phyloP scores from a whole-genome alignment of 768 basidiomycete species.

The Russula emetica region DNA sequence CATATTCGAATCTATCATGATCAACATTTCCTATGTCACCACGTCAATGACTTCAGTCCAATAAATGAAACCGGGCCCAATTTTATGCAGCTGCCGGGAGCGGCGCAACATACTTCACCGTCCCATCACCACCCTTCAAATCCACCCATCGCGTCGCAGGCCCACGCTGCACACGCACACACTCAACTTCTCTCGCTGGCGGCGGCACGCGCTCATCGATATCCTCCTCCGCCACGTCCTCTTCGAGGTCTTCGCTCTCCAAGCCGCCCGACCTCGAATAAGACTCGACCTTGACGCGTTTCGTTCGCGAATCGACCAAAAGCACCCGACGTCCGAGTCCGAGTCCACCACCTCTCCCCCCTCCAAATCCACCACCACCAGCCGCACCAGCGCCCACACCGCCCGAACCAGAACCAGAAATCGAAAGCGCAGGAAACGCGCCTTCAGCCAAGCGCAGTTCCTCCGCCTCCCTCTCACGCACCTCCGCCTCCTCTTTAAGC shows the following conservation, averaged over 20 bases:
- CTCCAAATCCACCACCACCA: background rate
- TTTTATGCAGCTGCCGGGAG: background rate
- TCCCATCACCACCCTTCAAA: slow-evolving; percentile 1
- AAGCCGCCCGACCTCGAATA: background rate
- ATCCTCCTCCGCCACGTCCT: background rate
- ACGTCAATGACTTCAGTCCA: no score
- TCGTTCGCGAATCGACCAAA: slow-evolving; percentile 9
- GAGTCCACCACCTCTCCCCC: background rate
- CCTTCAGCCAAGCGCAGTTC: slow-evolving; percentile 13
- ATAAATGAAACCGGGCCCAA: background rate
- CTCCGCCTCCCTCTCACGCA: slow-evolving; percentile 4
- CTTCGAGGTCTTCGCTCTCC: background rate
- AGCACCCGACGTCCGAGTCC: slow-evolving; percentile 17
- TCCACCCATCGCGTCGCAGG: slow-evolving; percentile 18
- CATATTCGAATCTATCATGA: no score
- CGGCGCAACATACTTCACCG: slow-evolving; percentile 15
- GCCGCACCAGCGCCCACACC: background rate
- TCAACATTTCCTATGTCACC: no score
- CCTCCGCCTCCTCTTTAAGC: slow-evolving; percentile 15
- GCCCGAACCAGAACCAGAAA: background rate
- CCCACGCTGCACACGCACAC: slow-evolving; percentile 17
- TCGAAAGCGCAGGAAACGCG: slow-evolving; percentile 19
- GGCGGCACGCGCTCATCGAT: slow-evolving; percentile 7
- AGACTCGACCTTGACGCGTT: slow-evolving; percentile 12
- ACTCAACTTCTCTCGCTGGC: slow-evolving; percentile 17